A percentile compares a stretch with the other conserved stretches of the same genome.
These are phyloP conservation scores for Stentor coeruleus DNA, from an alignment of 73 alveolate species.

Conservation along the genomic window DNA sequence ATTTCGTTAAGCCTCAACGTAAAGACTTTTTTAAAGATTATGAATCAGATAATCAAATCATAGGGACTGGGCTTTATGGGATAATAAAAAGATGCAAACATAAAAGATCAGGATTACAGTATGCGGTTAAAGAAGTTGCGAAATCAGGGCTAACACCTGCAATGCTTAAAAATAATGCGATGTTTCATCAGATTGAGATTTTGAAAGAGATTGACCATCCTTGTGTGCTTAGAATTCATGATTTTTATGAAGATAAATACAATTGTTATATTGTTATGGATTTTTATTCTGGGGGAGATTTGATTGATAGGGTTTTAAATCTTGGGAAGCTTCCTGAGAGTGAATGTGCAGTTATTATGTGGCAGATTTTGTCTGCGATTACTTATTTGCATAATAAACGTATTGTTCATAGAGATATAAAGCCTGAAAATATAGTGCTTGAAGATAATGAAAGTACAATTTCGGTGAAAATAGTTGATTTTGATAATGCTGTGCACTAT, in stretches of 20 bases:
- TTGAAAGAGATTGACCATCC: conserved; percentile 37
- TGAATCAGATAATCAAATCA: neutral
- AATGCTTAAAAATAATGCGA: neutral
- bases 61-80: conserved; percentile 19
- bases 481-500: conserved; percentile 26
- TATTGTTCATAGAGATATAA: conserved; percentile 69
- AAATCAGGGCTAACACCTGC: neutral
- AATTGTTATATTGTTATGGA: conserved; percentile 40
- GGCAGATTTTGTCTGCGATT: conserved; percentile 57
- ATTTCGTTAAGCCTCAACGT: neutral
- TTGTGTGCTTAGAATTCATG: conserved; percentile 32
- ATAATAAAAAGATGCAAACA: neutral
- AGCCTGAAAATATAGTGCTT: conserved; percentile 73
- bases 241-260: conserved; percentile 33
- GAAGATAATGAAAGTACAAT: conserved; percentile 30
- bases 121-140: neutral
- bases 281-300: conserved; percentile 48
- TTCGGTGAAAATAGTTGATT: conserved; percentile 38
- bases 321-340: conserved; percentile 34
- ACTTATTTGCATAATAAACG: conserved; percentile 65
- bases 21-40: neutral
- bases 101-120: neutral
- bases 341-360: conserved; percentile 41
- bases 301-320: conserved; percentile 23
- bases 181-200: neutral